Base-by-base conservation (phyloP, 805 yeast species). In the Yarrowia sp. region DNA sequence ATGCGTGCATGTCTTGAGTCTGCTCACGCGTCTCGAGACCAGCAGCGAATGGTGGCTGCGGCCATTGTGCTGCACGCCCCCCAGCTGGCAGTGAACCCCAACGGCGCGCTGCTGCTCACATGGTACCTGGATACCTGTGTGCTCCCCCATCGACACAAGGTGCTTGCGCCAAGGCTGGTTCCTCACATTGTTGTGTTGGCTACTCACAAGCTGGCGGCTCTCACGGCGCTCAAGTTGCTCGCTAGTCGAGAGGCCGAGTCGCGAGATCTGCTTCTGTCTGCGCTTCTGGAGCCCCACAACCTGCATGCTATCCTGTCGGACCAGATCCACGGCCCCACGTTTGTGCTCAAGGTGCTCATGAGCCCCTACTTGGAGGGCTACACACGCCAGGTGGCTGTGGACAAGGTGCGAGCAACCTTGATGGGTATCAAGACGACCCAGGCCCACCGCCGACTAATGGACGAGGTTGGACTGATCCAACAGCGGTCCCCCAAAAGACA, bases 121-220 rank as follows among this genome's bases (percentile, higher is more conserved):
- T 95, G 99, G 99, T 89, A 90, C 73, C 83, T 95, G 74, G 99
- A 95, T 75, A 91, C 97, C 0, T 89, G 90, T 71, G 82, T 82
- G 9, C 74, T 87, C 50, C 87, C 88, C 46, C 83, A 86, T 73
- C 84, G 94, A 72, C 90, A 88, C 76, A 78, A 80, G 34, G 80
- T 91, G 19, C 79, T 95, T 58, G 87, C 92, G 1, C 84, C 85
- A 38, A 82, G 84, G 73, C 79, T 92, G 67, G 73, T 86, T 55
- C 87, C 91, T 0, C 82, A 86, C 72, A 82, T 92, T 73, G 85
- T 82, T 13, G 83, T 81, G 44, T 79, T 92, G 69, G 86, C 94
- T 73, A 85, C 88, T 49, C 96, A 92, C 73, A 94, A 92, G 77
- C 79, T 93, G 70, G 98, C 97, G 8, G 87, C 91, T 60, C 81